phyloP scores from a whole-genome alignment of 2,329 filamentous ascomycete species.

The Coniochaeta pulveracea region DNA sequence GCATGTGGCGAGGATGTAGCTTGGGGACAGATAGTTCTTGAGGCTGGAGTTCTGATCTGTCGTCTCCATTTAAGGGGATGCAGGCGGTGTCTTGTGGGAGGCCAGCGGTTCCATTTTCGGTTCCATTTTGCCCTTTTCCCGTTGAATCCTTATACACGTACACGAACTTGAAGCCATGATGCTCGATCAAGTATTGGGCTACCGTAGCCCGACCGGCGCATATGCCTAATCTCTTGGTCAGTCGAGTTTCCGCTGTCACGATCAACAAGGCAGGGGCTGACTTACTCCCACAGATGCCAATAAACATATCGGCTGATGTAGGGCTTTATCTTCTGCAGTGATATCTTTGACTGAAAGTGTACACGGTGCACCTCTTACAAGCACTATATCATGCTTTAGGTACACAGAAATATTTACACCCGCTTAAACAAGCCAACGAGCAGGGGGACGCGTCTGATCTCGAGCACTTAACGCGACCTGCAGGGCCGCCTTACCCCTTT shows the following conservation, averaged over 20 bases:
- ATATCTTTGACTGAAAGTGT: no score
- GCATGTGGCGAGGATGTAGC: conserved; percentile 7
- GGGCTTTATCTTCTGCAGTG: background rate
- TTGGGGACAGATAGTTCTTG: conserved; percentile 4
- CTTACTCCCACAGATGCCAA: conserved; percentile 65
- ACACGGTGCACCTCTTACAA: no score
- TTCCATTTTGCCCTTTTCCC: background rate
- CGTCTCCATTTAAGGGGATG: no score
- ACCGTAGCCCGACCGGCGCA: conserved; percentile 90
- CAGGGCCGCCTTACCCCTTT: no score
- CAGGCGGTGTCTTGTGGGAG: background rate
- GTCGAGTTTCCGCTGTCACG: background rate
- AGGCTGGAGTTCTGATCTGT: background rate
- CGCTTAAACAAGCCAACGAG: no score
- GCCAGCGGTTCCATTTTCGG: background rate
- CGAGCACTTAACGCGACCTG: conserved; percentile 1
- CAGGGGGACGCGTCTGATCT: no score
- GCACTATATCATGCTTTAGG: no score
- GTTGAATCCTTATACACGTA: conserved; percentile 21
- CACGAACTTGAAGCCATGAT: conserved; percentile 71
- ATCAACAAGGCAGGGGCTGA: conserved; percentile 8
- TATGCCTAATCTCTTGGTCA: conserved; percentile 49
- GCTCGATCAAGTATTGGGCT: conserved; percentile 73
- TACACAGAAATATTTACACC: no score
- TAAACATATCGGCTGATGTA: conserved; percentile 46